Evolutionary conservation across 164 flowering plant species (phyloP), one percentile per base, ranked within the genome.

Genomic region (Pachysandra terminalis): DNA sequence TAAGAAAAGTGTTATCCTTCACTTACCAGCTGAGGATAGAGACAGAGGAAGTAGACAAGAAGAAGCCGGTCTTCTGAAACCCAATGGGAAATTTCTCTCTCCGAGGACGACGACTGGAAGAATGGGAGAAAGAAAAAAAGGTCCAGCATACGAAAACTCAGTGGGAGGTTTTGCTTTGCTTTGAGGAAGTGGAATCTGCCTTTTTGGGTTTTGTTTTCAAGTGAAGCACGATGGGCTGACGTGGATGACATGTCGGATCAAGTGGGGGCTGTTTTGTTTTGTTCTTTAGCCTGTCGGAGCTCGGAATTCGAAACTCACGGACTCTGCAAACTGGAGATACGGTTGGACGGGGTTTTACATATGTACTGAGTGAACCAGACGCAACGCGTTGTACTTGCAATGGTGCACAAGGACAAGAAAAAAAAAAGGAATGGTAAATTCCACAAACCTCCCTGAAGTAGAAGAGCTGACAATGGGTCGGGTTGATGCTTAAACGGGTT

Each of bases 31-130:
- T 24, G 51, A 22, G 49, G 37, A 32, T 32, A 3, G 37, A 32
- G 37, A 32, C 37, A 32, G 51, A 9, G 48, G 12, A 21, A 8
- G 25, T 2, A n/a, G 64, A 40, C 26, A 21, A 12, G 48, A 19
- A n/a, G 40, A 25, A 13, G 25, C 35, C 26, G 52, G 35, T 51
- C 26, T 24, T 26, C 56, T 7, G 35, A 51, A 26, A 54, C 6
- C 56, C 56, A 54, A 19, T 7, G 56, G 19, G 56, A 54, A 26
- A 7, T 61, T 37, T 66, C 57, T 66, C 49, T 56, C 35, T 66
- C 60, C 68, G 61, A 52, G 35, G 55, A 35, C 22, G 54, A 40
- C 10, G 45, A 5, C 10, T 40, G 45, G 45, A 40, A 40, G 45
- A n/a, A n/a, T n/a, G 37, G 37, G 5, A 45, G n/a, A 41, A 15